Percentiles rank a stretch among this genome's conserved stretches.
phyloP scores from a whole-genome alignment of 2,329 filamentous ascomycete species.

The Emergomyces pasteurianus region DNA sequence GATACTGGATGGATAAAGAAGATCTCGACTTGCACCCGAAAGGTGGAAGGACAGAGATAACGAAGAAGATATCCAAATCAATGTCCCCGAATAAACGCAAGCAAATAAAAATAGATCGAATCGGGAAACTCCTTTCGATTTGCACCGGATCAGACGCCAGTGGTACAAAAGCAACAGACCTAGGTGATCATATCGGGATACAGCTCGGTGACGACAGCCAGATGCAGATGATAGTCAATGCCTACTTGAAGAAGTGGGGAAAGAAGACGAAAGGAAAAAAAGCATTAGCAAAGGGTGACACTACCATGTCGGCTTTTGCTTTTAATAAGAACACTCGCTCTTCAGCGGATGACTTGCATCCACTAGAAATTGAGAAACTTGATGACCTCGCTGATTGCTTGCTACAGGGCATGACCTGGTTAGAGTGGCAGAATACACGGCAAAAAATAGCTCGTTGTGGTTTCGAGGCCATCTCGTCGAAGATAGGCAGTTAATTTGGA shows the following conservation, averaged over 20 bases:
- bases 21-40: constrained; percentile 3
- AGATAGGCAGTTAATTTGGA: background rate
- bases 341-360: constrained; percentile 7
- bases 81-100: constrained; percentile 24
- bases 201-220: constrained; percentile 6
- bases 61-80: constrained; percentile 7
- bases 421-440: constrained; percentile 52
- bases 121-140: constrained; percentile 41
- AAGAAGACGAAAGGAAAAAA: background rate
- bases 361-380: constrained; percentile 43
- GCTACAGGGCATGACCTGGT: constrained; percentile 64
- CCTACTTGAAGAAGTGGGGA: constrained; percentile 22
- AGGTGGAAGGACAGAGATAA: background rate
- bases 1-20: constrained; percentile 40
- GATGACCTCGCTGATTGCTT: constrained; percentile 75
- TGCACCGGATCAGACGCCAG: background rate
- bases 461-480: constrained; percentile 8
- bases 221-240: constrained; percentile 15
- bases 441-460: constrained; percentile 18
- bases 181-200: background rate
- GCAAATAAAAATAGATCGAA: constrained; percentile 50
- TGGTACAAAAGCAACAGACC: background rate
- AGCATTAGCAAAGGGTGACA: too few relatives aligned
- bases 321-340: constrained; percentile 11
- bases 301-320: background rate